phyloP scores from a whole-genome alignment of 192 early-diverging fungal species.

The Coemansia asiatica region DNA sequence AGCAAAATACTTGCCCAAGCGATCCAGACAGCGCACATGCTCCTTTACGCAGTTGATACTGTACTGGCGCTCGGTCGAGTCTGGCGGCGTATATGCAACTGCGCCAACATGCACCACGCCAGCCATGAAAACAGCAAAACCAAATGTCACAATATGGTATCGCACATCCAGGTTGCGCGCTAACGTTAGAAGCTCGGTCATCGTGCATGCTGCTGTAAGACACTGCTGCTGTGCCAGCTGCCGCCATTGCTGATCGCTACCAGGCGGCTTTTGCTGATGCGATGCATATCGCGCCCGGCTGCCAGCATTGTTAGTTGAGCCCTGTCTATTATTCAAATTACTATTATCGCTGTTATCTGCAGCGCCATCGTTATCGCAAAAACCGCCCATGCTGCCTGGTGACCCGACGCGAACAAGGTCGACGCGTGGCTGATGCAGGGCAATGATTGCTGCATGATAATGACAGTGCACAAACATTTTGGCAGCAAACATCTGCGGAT shows the following conservation, averaged over 20 bases:
- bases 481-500: conserved; percentile 42
- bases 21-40: conserved; percentile 45
- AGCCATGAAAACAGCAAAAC: conserved; percentile 54
- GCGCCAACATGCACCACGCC: conserved; percentile 55
- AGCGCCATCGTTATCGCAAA: not conserved
- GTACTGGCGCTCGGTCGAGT: conserved; percentile 52
- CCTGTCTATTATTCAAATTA: not conserved
- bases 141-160: conserved; percentile 53
- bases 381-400: not conserved
- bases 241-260: conserved; percentile 40
- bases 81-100: conserved; percentile 36
- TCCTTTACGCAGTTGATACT: conserved; percentile 54
- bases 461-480: conserved; percentile 57
- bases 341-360: not conserved
- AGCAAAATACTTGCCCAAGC: conserved; percentile 51
- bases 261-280: not conserved
- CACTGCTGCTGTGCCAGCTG: conserved; percentile 53
- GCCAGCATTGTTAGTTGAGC: not conserved
- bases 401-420: conserved; percentile 50
- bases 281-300: not conserved
- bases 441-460: conserved; percentile 53
- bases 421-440: conserved; percentile 52
- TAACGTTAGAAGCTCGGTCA: conserved; percentile 46
- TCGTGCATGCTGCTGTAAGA: conserved; percentile 51
- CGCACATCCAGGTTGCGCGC: conserved; percentile 43